Percentiles rank a stretch among this genome's conserved stretches.
Evolutionary conservation across 305 asterid species (phyloP).

Genomic region (Fraxinus floribunda): DNA sequence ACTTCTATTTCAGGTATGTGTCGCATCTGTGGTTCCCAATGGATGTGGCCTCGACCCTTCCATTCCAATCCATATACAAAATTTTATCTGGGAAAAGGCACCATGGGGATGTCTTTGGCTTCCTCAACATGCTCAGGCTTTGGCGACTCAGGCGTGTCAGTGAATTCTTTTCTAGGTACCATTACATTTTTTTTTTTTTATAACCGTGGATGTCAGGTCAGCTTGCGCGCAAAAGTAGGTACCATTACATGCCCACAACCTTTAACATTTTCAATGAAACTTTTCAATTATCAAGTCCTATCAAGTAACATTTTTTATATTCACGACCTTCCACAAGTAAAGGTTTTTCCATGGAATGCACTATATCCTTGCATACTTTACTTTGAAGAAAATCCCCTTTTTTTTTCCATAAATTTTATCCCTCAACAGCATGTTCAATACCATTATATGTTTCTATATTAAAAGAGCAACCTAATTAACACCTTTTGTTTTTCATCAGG

Average conservation of each 20-base stretch:
- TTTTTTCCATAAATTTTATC: background rate
- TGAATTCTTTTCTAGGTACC: constrained; percentile 77
- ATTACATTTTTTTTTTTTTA: no score
- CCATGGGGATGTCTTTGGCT: constrained; percentile 55
- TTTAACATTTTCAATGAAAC: background rate
- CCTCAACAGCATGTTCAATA: background rate
- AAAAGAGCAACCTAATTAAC: background rate
- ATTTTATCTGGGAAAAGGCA: constrained; percentile 46
- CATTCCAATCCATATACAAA: constrained; percentile 60
- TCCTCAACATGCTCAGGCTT: constrained; percentile 87
- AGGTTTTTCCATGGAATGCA: background rate
- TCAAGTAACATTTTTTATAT: background rate
- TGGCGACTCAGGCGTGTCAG: constrained; percentile 96
- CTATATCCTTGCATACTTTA: background rate
- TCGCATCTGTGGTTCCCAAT: constrained; percentile 66
- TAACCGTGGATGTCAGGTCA: no score
- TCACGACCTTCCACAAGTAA: background rate
- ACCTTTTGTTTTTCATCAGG: constrained; percentile 33
- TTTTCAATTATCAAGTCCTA: background rate
- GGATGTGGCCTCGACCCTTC: constrained; percentile 91
- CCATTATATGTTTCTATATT: background rate
- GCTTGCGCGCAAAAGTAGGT: constrained; percentile 35
- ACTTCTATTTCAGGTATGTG: constrained; percentile 46
- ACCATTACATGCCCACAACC: background rate
- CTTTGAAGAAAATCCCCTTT: background rate